These are phyloP conservation scores for Clavispora carvajalis DNA, from an alignment of 805 yeast species.

Conservation along the genomic window DNA sequence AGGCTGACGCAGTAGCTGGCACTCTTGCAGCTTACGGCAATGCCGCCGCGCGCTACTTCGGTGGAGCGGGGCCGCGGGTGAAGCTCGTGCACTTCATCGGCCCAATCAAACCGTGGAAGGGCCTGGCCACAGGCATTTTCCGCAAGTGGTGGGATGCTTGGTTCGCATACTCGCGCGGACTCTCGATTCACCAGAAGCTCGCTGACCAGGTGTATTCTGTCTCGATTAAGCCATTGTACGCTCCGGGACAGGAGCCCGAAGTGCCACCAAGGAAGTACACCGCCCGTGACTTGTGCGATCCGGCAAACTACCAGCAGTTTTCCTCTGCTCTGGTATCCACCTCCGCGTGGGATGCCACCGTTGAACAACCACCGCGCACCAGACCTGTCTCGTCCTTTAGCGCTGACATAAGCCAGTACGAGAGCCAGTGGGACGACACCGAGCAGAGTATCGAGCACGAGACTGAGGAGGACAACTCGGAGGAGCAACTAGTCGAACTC, in stretches of 20 bases:
- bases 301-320: constrained; percentile 24
- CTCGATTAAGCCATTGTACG: constrained; percentile 3
- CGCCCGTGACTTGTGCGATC: constrained; percentile 26
- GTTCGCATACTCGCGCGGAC: constrained; percentile 25
- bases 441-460: background rate
- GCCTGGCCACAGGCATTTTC: constrained; percentile 15
- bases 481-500: background rate
- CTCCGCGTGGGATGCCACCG: constrained; percentile 40
- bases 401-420: constrained; percentile 14
- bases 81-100: constrained; percentile 69
- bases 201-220: constrained; percentile 2
- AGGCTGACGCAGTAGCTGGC: background rate
- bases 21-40: constrained; percentile 2
- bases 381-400: constrained; percentile 7
- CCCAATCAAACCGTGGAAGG: constrained; percentile 51
- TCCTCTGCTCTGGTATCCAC: constrained; percentile 1
- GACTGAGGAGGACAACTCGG: background rate
- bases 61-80: constrained; percentile 21
- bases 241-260: background rate
- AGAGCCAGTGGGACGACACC: constrained; percentile 26
- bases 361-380: constrained; percentile 35
- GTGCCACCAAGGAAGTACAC: constrained; percentile 1
- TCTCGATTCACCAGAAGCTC: constrained; percentile 18
- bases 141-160: constrained; percentile 38
- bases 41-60: constrained; percentile 7